Conservation (phyloP, 2,329 filamentous ascomycete species). For the Trichoderma brevicompactum region DNA sequence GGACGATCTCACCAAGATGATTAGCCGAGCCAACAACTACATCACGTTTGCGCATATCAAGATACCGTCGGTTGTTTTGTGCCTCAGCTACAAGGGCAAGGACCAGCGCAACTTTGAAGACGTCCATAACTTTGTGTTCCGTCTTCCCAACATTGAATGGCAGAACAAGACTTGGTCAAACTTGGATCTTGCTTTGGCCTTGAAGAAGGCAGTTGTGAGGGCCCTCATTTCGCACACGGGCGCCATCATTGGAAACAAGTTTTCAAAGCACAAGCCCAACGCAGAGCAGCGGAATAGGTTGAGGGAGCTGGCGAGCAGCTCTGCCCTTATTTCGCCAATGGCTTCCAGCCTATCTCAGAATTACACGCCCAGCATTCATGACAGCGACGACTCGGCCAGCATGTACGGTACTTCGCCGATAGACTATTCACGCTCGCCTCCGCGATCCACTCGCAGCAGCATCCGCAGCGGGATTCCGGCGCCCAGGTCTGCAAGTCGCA, state of each 20-base stretch:
- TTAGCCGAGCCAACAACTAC: conserved; percentile 90
- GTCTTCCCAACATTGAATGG: conserved; percentile 91
- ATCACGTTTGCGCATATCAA: conserved; percentile 97
- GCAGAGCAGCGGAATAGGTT: conserved; percentile 78
- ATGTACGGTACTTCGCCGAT: conserved; percentile 57
- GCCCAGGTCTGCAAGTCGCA: conserved; percentile 53
- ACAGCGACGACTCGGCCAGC: conserved; percentile 62
- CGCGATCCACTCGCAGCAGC: conserved; percentile 55
- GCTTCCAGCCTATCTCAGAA: conserved; percentile 45
- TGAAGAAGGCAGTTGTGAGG: conserved; percentile 94
- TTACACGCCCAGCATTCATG: conserved; percentile 50
- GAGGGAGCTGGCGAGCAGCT: conserved; percentile 81
- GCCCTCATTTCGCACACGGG: conserved; percentile 94
- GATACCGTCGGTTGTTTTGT: conserved; percentile 92
- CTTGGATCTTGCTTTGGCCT: conserved; percentile 84
- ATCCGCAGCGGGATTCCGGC: conserved; percentile 54
- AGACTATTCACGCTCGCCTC: conserved; percentile 64
- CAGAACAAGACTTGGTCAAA: conserved; percentile 99
- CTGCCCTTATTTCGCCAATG: conserved; percentile 62
- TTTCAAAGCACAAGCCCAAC: conserved; percentile 83
- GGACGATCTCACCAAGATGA: conserved; percentile 96
- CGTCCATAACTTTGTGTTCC: conserved; percentile 96
- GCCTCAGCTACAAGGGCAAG: conserved; percentile 94
- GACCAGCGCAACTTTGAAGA: conserved; percentile 95
- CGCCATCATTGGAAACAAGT: conserved; percentile 96